Conservation (phyloP, 768 basidiomycete genomes). For the Termitomyces titanicus region DNA sequence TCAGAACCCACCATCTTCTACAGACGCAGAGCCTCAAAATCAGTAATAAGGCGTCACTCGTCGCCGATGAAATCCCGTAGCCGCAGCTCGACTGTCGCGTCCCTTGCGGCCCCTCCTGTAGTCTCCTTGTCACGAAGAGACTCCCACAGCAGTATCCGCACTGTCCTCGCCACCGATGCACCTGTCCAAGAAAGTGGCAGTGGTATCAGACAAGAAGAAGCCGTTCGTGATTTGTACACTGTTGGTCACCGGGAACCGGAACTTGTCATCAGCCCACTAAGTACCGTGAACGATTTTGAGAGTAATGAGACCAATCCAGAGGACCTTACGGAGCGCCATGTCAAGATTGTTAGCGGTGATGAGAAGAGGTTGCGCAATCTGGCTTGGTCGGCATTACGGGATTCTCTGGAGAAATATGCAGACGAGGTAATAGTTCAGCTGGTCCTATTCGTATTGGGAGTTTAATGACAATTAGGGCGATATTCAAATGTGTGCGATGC, state of each 20-base stretch:
- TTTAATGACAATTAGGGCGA: slow-evolving; percentile 53
- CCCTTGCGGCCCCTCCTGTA: slow-evolving; percentile 39
- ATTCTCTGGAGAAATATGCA: slow-evolving; percentile 56
- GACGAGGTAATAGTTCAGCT: slow-evolving; percentile 43
- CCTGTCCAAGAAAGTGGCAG: slow-evolving; percentile 22
- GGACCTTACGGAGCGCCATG: slow-evolving; percentile 33
- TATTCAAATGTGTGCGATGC: slow-evolving; percentile 75
- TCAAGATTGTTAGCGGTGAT: slow-evolving; percentile 42
- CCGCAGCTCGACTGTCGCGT: slow-evolving; percentile 66
- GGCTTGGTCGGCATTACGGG: slow-evolving; percentile 53
- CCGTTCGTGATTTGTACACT: slow-evolving; percentile 22
- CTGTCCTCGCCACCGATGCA: slow-evolving; percentile 58
- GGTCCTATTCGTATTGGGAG: background rate
- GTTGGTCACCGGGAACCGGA: slow-evolving; percentile 28
- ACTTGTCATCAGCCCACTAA: slow-evolving; percentile 21
- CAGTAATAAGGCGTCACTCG: slow-evolving; percentile 23
- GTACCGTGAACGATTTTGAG: slow-evolving; percentile 6
- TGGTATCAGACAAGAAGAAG: slow-evolving; percentile 23
- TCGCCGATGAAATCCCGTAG: slow-evolving; percentile 43
- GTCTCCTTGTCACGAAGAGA: slow-evolving; percentile 39
- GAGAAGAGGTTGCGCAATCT: slow-evolving; percentile 50
- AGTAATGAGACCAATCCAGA: slow-evolving; percentile 14
- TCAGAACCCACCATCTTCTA: slow-evolving; percentile 25
- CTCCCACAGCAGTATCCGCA: slow-evolving; percentile 68
- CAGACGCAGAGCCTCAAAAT: slow-evolving; percentile 26